Evolutionary conservation across 2,329 filamentous ascomycete genomes (phyloP).

Genomic region (Epichloe sp.): DNA sequence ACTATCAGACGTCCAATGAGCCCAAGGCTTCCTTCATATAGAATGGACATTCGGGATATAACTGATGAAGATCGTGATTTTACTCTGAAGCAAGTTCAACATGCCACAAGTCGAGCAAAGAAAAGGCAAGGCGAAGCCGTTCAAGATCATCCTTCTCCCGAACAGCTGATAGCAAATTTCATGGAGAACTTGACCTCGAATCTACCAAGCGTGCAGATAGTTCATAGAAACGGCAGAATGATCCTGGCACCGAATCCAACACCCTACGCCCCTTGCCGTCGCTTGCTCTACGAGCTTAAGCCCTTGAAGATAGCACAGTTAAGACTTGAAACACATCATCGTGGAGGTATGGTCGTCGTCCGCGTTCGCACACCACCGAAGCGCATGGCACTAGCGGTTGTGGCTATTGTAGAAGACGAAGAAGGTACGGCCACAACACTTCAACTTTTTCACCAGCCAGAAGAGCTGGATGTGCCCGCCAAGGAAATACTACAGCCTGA

Average conservation of each 20-base stretch:
- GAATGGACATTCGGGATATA: not conserved
- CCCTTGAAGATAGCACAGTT: slow-evolving; percentile 16
- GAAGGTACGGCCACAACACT: slow-evolving; percentile 20
- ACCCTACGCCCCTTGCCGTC: slow-evolving; percentile 6
- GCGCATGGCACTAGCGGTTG: slow-evolving; percentile 8
- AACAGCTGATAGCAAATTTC: not conserved
- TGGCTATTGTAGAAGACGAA: slow-evolving; percentile 27
- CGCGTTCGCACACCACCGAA: slow-evolving; percentile 10
- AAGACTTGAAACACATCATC: slow-evolving; percentile 18
- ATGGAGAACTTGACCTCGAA: not conserved
- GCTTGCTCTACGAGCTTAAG: slow-evolving; percentile 8
- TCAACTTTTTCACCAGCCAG: slow-evolving; percentile 28
- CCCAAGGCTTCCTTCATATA: slow-evolving; percentile 7
- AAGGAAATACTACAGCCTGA: slow-evolving; percentile 21
- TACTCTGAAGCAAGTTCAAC: not conserved
- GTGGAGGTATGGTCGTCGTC: slow-evolving; percentile 10
- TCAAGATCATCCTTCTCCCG: not conserved
- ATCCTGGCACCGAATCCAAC: not conserved
- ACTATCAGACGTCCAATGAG: not conserved
- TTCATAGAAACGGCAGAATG: too few species aligned
- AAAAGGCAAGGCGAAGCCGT: not conserved
- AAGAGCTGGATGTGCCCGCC: slow-evolving; percentile 19
- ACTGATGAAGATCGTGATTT: not conserved
- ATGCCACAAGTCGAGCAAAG: not conserved
- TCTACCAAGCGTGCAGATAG: too few species aligned